Evolutionary conservation across 225 moss, liverwort and hornwort species (phyloP).

Genomic region (Sphagnum tenellum): DNA sequence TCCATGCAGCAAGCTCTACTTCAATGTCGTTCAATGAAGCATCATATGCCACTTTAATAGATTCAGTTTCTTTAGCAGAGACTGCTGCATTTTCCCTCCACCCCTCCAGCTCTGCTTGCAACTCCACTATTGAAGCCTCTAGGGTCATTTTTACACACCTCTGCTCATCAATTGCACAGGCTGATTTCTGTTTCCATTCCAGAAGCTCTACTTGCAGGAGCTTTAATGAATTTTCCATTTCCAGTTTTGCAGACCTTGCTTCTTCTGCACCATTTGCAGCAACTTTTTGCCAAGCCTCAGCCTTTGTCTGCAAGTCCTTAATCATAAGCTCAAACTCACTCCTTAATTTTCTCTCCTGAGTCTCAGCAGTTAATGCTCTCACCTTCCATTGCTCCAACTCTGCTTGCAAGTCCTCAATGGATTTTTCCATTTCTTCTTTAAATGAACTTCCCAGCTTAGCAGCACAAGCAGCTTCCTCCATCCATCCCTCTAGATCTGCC

Average conservation of each 20-base stretch:
- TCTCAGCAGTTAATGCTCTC: conserved; percentile 16
- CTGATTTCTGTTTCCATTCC: conserved; percentile 40
- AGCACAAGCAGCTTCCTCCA: conserved; percentile 11
- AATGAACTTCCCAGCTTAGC: conserved; percentile 1
- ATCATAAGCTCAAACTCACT: conserved; percentile 11
- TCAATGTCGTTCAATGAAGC: conserved; percentile 8
- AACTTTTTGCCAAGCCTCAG: conserved; percentile 17
- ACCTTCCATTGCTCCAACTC: conserved; percentile 33
- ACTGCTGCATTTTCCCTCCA: conserved; percentile 38
- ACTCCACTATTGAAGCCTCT: conserved; percentile 29
- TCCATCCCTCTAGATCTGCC: conserved; percentile 25
- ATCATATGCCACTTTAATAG: conserved; percentile 14
- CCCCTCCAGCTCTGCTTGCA: conserved; percentile 42
- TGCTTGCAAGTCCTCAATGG: conserved; percentile 16
- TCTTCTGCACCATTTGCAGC: conserved; percentile 7
- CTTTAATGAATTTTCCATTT: conserved; percentile 11
- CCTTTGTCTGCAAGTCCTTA: conserved; percentile 18
- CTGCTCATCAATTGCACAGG: conserved; percentile 12
- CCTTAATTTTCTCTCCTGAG: conserved; percentile 17
- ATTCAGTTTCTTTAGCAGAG: conserved; percentile 24
- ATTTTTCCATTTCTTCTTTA: conserved; percentile 4
- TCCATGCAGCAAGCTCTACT: conserved; percentile 8
- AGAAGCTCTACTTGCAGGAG: conserved; percentile 37
- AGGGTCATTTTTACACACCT: conserved; percentile 19
- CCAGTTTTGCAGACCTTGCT: conserved; percentile 10